Percentiles rank a stretch among this genome's conserved stretches.
phyloP scores from a whole-genome alignment of 768 basidiomycete genomes.

The Boletus rubropictus region DNA sequence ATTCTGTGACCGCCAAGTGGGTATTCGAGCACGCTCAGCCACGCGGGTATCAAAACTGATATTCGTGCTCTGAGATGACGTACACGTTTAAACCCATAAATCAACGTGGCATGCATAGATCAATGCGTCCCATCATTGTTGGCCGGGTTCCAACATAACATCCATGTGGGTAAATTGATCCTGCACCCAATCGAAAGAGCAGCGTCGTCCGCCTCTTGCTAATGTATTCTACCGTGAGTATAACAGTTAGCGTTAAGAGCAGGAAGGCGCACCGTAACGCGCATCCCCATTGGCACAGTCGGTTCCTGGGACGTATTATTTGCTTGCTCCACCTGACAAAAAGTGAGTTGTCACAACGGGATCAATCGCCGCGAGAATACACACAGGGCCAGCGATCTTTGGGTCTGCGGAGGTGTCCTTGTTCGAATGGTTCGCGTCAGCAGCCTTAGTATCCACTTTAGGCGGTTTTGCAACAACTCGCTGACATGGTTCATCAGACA shows the following conservation, averaged over 20 bases:
- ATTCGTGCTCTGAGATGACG: too few species aligned
- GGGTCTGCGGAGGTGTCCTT: background rate
- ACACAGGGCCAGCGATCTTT: background rate
- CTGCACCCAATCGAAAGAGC: background rate
- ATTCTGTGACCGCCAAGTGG: background rate
- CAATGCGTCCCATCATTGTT: background rate
- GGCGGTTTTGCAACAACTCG: too few species aligned
- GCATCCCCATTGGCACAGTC: background rate
- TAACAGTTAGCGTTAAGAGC: too few species aligned
- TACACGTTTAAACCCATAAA: too few species aligned
- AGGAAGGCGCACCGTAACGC: background rate
- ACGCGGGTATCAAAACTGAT: too few species aligned
- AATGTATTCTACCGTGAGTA: background rate
- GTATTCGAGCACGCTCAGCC: background rate
- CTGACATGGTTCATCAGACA: too few species aligned
- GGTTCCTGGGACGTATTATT: background rate
- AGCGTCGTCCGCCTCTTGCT: background rate
- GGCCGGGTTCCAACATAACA: background rate
- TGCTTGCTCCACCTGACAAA: background rate
- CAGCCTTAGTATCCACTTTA: background rate
- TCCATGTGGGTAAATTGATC: background rate
- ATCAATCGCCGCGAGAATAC: background rate
- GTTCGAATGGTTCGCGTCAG: background rate
- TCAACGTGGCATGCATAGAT: background rate
- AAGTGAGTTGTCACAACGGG: too few species aligned